Percentiles rank a stretch among this genome's conserved stretches.
Evolutionary conservation across 331 rosid species (phyloP).

Genomic region (Pyrus hybrid): DNA sequence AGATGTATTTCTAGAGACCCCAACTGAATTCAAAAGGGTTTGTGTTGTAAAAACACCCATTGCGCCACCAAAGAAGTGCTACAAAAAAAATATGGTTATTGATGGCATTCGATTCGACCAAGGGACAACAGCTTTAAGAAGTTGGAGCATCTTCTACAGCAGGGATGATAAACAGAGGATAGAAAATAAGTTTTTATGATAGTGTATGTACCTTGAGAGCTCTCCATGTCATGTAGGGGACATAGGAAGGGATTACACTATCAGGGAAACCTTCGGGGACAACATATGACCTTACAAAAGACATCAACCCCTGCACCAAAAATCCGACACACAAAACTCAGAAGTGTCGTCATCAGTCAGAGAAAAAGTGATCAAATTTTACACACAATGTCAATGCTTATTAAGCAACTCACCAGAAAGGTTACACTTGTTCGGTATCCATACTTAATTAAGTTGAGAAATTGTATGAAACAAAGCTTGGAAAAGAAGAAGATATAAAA

Average conservation of each 20-base stretch:
- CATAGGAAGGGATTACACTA: conserved; percentile 81
- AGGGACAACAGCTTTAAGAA: neutral
- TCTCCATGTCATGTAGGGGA: conserved; percentile 96
- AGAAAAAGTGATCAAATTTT: neutral
- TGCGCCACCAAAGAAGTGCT: conserved; percentile 99
- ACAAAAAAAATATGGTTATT: neutral
- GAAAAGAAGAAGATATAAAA: neutral
- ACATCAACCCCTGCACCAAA: conserved; percentile 41
- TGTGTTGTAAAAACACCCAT: conserved; percentile 98
- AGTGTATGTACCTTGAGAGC: conserved; percentile 71
- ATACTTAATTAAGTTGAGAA: neutral
- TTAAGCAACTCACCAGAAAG: neutral
- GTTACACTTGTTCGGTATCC: neutral
- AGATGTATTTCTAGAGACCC: conserved; percentile 65
- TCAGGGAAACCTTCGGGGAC: conserved; percentile 91
- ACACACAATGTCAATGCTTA: neutral
- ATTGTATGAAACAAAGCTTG: neutral
- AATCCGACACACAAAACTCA: neutral
- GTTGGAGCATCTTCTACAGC: neutral
- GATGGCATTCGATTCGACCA: neutral
- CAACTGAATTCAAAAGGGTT: conserved; percentile 84
- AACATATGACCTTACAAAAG: conserved; percentile 71
- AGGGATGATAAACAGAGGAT: neutral
- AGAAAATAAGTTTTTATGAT: neutral
- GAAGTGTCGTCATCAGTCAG: neutral